These are phyloP conservation scores for Malania oleifera DNA, from an alignment of 164 flowering plant species.

Conservation along the genomic window DNA sequence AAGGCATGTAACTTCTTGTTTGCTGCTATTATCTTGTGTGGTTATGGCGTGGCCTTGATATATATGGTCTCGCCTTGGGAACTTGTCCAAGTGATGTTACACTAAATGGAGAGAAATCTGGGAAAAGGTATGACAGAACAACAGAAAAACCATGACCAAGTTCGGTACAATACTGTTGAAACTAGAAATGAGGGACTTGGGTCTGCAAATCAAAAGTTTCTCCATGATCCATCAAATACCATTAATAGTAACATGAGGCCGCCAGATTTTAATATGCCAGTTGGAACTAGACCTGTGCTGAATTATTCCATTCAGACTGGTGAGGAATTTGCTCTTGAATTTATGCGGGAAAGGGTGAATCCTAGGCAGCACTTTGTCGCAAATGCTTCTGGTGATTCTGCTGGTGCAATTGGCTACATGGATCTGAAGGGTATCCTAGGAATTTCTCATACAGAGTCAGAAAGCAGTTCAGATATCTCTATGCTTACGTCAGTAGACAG, in stretches of 20 bases:
- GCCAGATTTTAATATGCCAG: conserved; percentile 35
- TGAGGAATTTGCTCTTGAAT: conserved; percentile 89
- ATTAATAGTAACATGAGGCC: conserved; percentile 40
- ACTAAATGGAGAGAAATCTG: conserved; percentile 35
- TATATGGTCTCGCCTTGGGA: conserved; percentile 12
- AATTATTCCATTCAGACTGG: conserved; percentile 92
- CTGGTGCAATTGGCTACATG: conserved; percentile 38
- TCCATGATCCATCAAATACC: conserved; percentile 39
- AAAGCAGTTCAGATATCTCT: conserved; percentile 61
- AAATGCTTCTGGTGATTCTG: conserved; percentile 33
- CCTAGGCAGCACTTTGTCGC: conserved; percentile 39
- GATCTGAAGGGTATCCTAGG: conserved; percentile 60
- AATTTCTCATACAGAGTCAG: conserved; percentile 48
- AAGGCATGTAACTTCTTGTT: not conserved
- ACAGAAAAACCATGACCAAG: conserved; percentile 34
- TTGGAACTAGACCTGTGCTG: conserved; percentile 48
- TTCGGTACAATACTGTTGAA: conserved; percentile 28
- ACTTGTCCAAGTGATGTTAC: conserved; percentile 11
- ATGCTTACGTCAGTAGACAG: conserved; percentile 33
- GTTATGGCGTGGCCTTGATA: conserved; percentile 6
- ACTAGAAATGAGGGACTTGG: conserved; percentile 37
- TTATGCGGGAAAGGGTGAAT: conserved; percentile 71
- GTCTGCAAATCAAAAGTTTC: conserved; percentile 34
- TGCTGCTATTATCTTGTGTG: not conserved
- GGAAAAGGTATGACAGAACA: conserved; percentile 31